These are phyloP conservation scores for Fusarium xylarioides DNA, from an alignment of 2,329 filamentous ascomycete genomes.

Conservation along the genomic window DNA sequence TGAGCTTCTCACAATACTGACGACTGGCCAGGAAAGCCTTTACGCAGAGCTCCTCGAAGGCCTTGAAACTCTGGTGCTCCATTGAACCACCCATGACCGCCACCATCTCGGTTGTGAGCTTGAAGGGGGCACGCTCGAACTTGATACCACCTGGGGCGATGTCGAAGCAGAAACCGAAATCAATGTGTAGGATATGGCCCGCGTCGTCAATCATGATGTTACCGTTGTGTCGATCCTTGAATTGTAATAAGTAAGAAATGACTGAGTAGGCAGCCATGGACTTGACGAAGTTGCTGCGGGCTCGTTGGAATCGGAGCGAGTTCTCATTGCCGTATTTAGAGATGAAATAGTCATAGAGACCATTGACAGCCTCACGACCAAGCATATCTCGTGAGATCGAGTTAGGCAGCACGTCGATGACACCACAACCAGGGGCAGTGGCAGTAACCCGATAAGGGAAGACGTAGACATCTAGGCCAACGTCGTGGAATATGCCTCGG, in stretches of 20 bases:
- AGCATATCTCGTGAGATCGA: conserved; percentile 99
- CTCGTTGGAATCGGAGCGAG: conserved; percentile 92
- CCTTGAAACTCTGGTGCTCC: conserved; percentile 87
- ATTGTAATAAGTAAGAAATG: conserved; percentile 95
- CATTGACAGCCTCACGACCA: conserved; percentile 96
- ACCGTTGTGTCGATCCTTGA: conserved; percentile 99
- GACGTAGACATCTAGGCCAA: conserved; percentile 95
- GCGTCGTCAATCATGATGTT: conserved; percentile 99
- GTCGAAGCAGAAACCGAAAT: conserved; percentile 99
- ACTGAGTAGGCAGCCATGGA: conserved; percentile 98
- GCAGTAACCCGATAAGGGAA: conserved; percentile 98
- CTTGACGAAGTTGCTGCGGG: conserved; percentile 97
- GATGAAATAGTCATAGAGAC: conserved; percentile 97
- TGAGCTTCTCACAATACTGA: conserved; percentile 87
- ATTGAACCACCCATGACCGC: conserved; percentile 96
- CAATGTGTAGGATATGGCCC: conserved; percentile 97
- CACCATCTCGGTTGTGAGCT: conserved; percentile 96
- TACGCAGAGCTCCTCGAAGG: conserved; percentile 96
- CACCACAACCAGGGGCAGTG: conserved; percentile 94
- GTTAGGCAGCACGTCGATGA: conserved; percentile 97
- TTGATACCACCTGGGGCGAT: conserved; percentile 96
- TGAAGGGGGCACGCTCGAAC: conserved; percentile 98
- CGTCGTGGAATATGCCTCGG: conserved; percentile 93
- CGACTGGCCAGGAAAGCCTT: conserved; percentile 93
- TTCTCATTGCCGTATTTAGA: conserved; percentile 98